Evolutionary conservation across 2,329 filamentous ascomycete species (phyloP), one percentile per base, ranked within the genome.

Genomic region (Phialophora chinensis): DNA sequence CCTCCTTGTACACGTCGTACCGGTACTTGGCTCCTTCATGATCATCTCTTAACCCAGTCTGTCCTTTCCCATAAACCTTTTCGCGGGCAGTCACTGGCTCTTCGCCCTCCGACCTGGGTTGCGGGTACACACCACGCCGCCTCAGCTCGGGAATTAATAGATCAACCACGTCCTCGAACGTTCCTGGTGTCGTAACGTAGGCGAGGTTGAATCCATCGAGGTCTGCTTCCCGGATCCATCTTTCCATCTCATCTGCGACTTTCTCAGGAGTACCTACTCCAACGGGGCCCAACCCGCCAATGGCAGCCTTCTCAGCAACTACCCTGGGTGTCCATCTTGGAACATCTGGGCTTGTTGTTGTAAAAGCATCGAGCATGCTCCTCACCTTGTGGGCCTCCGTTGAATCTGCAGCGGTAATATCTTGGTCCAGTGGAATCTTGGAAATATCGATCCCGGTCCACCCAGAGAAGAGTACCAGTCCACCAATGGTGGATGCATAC

Each of bases 161-260:
- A 35, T 84, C 81, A 29, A 85, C 80, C 10, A 85, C 78, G 60
- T 85, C 83, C 72, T 84, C 82, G 71, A 84, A 85, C 0, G 80
- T 84, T 0, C 83, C 83, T 1, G 83, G 83, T 5, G 80, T 84
- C 1, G 81, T 82, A 14, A 83, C 81, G 74, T 84, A 82, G 6
- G 75, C 78, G 25, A 85, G 67, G 71, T 92, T 92, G 77, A 92
- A 92, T 0, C 90, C 90, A 73, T 92, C 90, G 0, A 92, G 84
- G 70, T 91, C 90, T 0, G 87, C 88, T 74, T 91, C 89, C 5
- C 80, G 73, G 0, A 91, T 80, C 89, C 90, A 92, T 0, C 80
- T 77, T 76, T 92, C 87, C 63, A 92, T 81, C 52, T 85, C 83
- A 73, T 92, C 89, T 0, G 88, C 90, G 1, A 91, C 88, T 69